A percentile compares a stretch with the other conserved stretches of the same genome.
These are phyloP conservation scores for Solanum chacoense DNA, from an alignment of 305 asterid species.

Conservation along the genomic window DNA sequence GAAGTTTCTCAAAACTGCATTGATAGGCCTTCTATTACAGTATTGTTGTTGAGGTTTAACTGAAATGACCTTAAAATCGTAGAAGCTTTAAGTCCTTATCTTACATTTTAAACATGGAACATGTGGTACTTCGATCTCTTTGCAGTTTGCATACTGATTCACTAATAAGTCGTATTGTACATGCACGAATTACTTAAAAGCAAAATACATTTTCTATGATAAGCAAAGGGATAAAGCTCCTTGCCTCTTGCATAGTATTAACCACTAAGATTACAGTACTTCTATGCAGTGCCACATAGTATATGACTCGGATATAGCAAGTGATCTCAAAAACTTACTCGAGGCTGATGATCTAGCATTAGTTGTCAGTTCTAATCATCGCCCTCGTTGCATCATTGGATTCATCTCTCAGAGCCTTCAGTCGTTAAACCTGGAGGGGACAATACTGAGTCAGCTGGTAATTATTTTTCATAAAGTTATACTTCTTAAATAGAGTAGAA, in stretches of 20 bases:
- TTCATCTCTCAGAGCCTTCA: conserved; percentile 87
- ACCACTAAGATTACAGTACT: not conserved
- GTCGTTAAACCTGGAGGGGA: conserved; percentile 48
- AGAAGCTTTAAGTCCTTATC: not conserved
- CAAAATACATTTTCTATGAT: not conserved
- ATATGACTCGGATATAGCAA: conserved; percentile 53
- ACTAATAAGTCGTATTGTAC: not conserved
- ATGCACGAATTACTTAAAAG: not conserved
- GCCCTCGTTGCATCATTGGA: conserved; percentile 78
- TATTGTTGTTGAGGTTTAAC: not conserved
- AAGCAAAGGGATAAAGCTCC: not conserved
- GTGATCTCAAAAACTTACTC: conserved; percentile 56
- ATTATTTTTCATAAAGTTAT: not conserved
- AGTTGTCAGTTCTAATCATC: conserved; percentile 67
- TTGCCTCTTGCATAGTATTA: not conserved
- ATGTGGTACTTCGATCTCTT: not conserved
- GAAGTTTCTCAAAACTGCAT: not conserved
- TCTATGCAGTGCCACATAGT: conserved; percentile 76
- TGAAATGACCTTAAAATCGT: not conserved
- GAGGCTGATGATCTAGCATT: conserved; percentile 69
- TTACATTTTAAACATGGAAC: not conserved
- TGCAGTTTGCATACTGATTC: not conserved
- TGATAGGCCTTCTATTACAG: not conserved
- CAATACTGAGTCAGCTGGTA: conserved; percentile 58
- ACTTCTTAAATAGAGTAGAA: not conserved